Conservation (phyloP, 257 asterid genomes). For the Nicotiana undulata region DNA sequence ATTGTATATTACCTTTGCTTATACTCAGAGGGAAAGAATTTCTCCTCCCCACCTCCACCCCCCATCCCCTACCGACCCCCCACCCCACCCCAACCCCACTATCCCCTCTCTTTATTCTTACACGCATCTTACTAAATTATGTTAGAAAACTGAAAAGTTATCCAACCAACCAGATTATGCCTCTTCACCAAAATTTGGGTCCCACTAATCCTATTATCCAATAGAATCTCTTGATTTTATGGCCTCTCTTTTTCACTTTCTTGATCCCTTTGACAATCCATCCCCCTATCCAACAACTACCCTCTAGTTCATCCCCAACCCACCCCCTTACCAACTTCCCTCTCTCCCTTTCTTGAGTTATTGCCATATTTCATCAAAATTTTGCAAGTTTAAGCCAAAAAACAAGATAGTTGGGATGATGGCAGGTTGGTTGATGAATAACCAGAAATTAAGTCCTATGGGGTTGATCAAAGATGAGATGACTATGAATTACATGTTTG, state of each 20-base stretch:
- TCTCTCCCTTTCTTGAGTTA: background rate
- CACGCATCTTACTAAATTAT: background rate
- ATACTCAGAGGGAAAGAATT: conserved; percentile 28
- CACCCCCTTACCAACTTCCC: background rate
- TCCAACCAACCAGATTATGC: conserved; percentile 1
- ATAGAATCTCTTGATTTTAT: background rate
- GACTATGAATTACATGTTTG: conserved; percentile 3
- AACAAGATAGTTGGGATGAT: conserved; percentile 6
- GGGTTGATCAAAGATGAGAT: conserved; percentile 16
- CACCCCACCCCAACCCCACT: background rate
- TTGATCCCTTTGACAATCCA: conserved; percentile 3
- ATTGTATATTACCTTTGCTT: conserved; percentile 14
- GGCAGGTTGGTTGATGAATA: conserved; percentile 22
- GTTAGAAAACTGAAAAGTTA: background rate
- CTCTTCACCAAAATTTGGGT: background rate
- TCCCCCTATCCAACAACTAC: background rate
- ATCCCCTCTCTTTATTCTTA: background rate
- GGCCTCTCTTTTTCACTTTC: background rate
- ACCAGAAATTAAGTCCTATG: conserved; percentile 12
- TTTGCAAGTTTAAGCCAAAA: background rate
- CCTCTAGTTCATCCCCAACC: background rate
- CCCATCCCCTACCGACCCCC: background rate
- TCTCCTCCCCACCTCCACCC: background rate
- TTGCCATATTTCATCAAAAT: background rate
- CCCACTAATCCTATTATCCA: background rate